A percentile compares a stretch with the other conserved stretches of the same genome.
phyloP scores from a whole-genome alignment of 2,329 filamentous ascomycete species.

The Ophiosphaerella narmari region DNA sequence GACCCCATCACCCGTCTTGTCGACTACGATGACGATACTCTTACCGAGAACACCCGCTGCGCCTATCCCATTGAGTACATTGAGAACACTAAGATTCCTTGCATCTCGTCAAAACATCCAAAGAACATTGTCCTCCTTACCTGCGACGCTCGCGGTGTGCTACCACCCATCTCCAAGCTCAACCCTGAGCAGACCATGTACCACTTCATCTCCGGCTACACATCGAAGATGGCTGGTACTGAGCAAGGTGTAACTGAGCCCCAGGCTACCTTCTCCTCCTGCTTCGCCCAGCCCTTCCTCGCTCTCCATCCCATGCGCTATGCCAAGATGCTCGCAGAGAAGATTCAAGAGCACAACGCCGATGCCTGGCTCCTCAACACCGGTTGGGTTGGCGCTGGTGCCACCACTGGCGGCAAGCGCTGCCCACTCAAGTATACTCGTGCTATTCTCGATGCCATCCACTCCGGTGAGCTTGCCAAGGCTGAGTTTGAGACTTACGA shows the following conservation, averaged over 20 bases:
- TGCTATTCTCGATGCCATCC: conserved; percentile 96
- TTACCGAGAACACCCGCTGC: conserved; percentile 98
- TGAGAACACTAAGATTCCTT: conserved; percentile 97
- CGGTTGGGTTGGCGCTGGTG: conserved; percentile 92
- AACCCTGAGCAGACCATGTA: conserved; percentile 97
- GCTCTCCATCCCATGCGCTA: conserved; percentile 99
- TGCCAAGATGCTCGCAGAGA: conserved; percentile 96
- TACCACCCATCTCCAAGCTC: conserved; percentile 97
- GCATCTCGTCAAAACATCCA: conserved; percentile 83
- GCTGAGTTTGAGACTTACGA: conserved; percentile 94
- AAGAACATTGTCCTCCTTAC: conserved; percentile 98
- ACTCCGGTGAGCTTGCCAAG: conserved; percentile 93
- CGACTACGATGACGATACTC: conserved; percentile 91
- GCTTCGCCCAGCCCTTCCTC: conserved; percentile 99
- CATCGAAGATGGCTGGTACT: conserved; percentile 99
- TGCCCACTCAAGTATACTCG: conserved; percentile 99
- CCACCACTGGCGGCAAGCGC: conserved; percentile 85
- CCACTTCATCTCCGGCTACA: conserved; percentile 99
- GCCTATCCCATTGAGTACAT: conserved; percentile 99
- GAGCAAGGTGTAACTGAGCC: conserved; percentile 97
- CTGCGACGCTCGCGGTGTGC: conserved; percentile 94
- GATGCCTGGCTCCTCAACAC: conserved; percentile 99
- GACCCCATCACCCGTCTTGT: conserved; percentile 86
- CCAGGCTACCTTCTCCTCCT: conserved; percentile 97
- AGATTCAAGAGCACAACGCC: conserved; percentile 93